Conservation (phyloP, 2,329 filamentous ascomycete genomes). For the Penicillium sp. region DNA sequence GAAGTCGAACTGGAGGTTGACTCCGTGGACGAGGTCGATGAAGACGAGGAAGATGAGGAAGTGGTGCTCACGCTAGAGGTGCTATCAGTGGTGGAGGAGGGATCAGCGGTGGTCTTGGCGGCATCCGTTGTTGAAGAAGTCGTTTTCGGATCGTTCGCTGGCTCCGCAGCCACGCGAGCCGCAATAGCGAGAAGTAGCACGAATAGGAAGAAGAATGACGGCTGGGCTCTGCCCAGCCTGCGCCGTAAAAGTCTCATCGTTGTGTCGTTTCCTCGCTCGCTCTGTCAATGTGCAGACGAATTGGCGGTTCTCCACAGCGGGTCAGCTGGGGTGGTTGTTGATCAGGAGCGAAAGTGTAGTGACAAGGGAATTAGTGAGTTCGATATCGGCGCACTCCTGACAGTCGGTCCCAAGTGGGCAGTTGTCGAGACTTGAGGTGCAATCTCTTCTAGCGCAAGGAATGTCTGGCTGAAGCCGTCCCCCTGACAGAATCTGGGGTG, state of each 20-base stretch:
- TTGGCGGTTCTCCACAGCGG: conserved; percentile 26
- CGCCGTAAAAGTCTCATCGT: conserved; percentile 22
- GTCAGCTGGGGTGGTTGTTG: conserved; percentile 21
- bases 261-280: background rate
- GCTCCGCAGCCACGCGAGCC: conserved; percentile 22
- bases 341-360: conserved; percentile 15
- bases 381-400: background rate
- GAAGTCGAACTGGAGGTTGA: conserved; percentile 10
- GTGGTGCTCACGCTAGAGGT: conserved; percentile 20
- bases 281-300: conserved; percentile 19
- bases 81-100: conserved; percentile 24
- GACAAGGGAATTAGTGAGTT: conserved; percentile 5
- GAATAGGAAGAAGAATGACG: conserved; percentile 17
- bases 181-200: conserved; percentile 16
- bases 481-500: conserved; percentile 12
- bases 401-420: background rate
- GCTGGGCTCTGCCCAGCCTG: conserved; percentile 16
- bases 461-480: conserved; percentile 8
- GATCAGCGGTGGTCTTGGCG: conserved; percentile 26
- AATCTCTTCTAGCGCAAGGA: conserved; percentile 3
- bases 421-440: background rate
- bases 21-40: conserved; percentile 15
- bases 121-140: conserved; percentile 14
- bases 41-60: conserved; percentile 14
- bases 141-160: conserved; percentile 21